Evolutionary conservation across 352 stramenopile species (phyloP).

Genomic region (Phytophthora pini): DNA sequence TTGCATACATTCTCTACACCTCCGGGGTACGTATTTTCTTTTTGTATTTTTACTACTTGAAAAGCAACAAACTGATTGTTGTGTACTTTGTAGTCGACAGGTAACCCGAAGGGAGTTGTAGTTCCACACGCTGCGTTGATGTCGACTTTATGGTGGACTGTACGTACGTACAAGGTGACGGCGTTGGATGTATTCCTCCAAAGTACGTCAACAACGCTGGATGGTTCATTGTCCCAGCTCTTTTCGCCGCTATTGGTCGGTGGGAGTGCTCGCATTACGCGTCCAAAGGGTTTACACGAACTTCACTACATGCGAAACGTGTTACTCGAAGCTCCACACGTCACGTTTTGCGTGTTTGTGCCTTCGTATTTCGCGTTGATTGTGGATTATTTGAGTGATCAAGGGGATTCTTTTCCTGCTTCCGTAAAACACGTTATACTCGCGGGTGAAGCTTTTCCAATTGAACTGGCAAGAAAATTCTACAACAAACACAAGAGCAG

Average conservation of each 20-base stretch:
- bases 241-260: conserved; percentile 57
- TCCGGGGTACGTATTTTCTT: conserved; percentile 47
- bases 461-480: conserved; percentile 54
- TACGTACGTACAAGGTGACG: conserved; percentile 61
- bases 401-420: conserved; percentile 35
- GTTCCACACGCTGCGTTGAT: conserved; percentile 66
- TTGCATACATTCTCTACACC: conserved; percentile 78
- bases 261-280: conserved; percentile 49
- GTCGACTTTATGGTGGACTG: conserved; percentile 63
- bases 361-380: conserved; percentile 65
- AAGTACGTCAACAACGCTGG: conserved; percentile 63
- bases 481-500: conserved; percentile 37
- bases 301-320: conserved; percentile 45
- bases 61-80: no score
- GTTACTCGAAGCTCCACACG: conserved; percentile 18
- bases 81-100: conserved; percentile 44
- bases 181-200: conserved; percentile 67
- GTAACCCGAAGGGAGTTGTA: conserved; percentile 74
- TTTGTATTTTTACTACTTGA: neutral
- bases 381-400: conserved; percentile 44
- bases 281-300: conserved; percentile 55
- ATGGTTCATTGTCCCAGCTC: conserved; percentile 66
- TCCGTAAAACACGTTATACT: conserved; percentile 49
- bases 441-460: conserved; percentile 52
- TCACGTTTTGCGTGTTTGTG: conserved; percentile 66